Evolutionary conservation across 75 land plant genomes (phyloP), one percentile per base, ranked within the genome.

Genomic region (Chamaecyparis obtusa): DNA sequence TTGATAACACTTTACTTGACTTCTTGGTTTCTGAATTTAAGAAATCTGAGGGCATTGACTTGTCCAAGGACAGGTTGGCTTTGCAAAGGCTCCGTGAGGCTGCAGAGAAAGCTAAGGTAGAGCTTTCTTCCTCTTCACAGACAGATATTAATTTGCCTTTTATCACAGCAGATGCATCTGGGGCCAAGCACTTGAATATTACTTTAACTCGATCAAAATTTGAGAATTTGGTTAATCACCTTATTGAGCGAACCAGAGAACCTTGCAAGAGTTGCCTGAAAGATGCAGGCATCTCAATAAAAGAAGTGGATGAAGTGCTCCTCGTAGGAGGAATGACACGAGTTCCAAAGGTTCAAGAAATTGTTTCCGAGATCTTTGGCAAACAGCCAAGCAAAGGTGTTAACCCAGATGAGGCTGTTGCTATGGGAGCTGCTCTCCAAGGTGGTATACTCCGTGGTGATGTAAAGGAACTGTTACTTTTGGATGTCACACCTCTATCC

Each of bases 301-400:
- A 95, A 88, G 95, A 95, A 6, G 88, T 95, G 4, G 90, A 95
- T 89, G 96, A 95, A 83, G 96, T 95, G 19, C 93, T 95, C 76
- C 91, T 95, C 33, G 96, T 95, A 36, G 96, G 96, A 54, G 96
- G 96, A 10, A 95, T 95, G 96, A 95, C 94, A 5, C 87, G 96
- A 48, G 95, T 95, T 55, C 96, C 96, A 8, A 95, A 95, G 84
- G 94, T 95, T 15, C 96, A 95, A 89, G 95, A 94, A 71, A 88
- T 90, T 19, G 96, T 95, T 84, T 74, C 89, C 8, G 88, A 92
- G 84, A 93, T 95, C 44, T 95, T 95, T 86, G 93, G 95, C 13
- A 95, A 93, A 89, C 83, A 84, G 41, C 96, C 96, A 33, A 93
- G 96, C 89, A 95, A 95, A 90, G 96, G 96, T 21, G 96, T 95